A percentile compares a stretch with the other conserved stretches of the same genome.
These are phyloP conservation scores for Rhodotorula kratochvilovae DNA, from an alignment of 768 basidiomycete genomes.

Conservation along the genomic window DNA sequence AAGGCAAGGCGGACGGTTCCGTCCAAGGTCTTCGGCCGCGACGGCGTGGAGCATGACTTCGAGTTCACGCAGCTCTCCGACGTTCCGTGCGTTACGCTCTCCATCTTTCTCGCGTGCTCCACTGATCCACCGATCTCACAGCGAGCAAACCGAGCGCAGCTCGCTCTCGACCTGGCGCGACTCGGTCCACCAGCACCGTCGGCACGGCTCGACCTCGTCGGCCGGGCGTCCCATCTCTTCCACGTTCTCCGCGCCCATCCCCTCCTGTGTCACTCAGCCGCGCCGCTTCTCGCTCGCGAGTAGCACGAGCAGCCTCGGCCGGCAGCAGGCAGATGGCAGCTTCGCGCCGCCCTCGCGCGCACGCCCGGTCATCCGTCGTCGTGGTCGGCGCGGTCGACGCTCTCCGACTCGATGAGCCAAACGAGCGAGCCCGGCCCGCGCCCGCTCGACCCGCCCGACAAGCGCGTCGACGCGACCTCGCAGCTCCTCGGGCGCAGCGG, in stretches of 20 bases:
- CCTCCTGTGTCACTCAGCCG: background rate
- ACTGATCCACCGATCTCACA: background rate
- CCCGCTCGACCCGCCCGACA: background rate
- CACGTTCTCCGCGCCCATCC: background rate
- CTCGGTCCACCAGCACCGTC: background rate
- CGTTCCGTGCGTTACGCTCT: conserved; percentile 10
- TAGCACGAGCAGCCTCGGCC: background rate
- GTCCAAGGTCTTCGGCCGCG: conserved; percentile 19
- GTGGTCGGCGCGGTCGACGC: background rate
- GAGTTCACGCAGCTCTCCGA: conserved; percentile 26
- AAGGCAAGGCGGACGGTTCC: background rate
- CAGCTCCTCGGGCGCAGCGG: conserved; percentile 12
- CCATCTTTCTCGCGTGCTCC: rapidly evolving
- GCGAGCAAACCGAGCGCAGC: conserved; percentile 21
- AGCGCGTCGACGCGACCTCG: conserved; percentile 17
- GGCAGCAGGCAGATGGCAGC: background rate
- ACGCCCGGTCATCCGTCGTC: background rate
- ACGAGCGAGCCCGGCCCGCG: background rate
- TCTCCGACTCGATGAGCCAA: background rate
- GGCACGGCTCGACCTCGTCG: background rate
- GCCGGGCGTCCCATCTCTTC: background rate
- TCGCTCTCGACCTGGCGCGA: conserved; percentile 26
- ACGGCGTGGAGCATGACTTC: conserved; percentile 24
- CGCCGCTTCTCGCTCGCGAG: background rate
- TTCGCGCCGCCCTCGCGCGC: background rate